Evolutionary conservation across 495 filamentous ascomycete species (phyloP).

Genomic region (Penicillium bovifimosum): DNA sequence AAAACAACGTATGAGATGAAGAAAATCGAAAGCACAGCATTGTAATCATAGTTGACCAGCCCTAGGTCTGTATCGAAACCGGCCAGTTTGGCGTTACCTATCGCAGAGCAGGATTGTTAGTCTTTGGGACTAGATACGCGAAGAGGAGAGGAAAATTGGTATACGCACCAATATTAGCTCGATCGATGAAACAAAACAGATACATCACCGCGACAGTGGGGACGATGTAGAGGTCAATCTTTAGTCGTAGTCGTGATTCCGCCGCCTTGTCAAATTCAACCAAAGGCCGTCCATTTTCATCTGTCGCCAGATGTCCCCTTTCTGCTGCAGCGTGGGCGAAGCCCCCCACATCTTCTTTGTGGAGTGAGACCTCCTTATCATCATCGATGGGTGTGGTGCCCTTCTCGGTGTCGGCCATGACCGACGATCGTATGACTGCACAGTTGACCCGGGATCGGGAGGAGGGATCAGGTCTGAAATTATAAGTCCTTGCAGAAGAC

Average conservation of each 20-base stretch:
- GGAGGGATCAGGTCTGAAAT: not conserved
- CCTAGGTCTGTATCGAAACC: constrained; percentile 43
- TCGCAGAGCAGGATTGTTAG: constrained; percentile 11
- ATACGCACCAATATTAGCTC: constrained; percentile 56
- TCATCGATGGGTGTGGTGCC: constrained; percentile 14
- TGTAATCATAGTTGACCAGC: constrained; percentile 56
- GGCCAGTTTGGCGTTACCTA: constrained; percentile 35
- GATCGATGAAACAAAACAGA: constrained; percentile 52
- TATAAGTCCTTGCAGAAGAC: not conserved
- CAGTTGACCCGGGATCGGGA: not conserved
- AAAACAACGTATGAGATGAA: constrained; percentile 72
- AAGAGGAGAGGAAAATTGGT: not conserved
- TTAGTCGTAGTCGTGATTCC: constrained; percentile 47
- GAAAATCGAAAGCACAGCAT: constrained; percentile 61
- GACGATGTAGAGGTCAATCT: constrained; percentile 45
- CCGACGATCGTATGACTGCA: not conserved
- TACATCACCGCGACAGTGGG: constrained; percentile 46
- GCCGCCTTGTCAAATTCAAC: constrained; percentile 54
- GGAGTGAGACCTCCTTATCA: constrained; percentile 19
- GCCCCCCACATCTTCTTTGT: constrained; percentile 20
- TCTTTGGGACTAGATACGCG: not conserved
- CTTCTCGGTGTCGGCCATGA: constrained; percentile 7
- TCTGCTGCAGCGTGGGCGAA: constrained; percentile 47
- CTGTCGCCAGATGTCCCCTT: constrained; percentile 54
- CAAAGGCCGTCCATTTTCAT: constrained; percentile 53